These are phyloP conservation scores for Simplicillium aogashimaense DNA, from an alignment of 2,329 filamentous ascomycete genomes.

Conservation along the genomic window DNA sequence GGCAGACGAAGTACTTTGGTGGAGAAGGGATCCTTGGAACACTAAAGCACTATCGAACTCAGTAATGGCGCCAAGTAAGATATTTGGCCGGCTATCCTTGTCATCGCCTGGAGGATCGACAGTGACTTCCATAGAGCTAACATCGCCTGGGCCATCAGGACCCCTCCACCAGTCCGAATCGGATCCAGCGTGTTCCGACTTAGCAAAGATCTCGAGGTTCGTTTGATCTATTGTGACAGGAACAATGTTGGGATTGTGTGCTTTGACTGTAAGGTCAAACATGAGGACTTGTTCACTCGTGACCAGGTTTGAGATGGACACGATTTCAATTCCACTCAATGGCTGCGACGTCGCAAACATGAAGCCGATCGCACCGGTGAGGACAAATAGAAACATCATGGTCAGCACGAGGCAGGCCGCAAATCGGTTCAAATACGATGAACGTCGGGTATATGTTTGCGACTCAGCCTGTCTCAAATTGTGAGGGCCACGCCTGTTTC, in stretches of 20 bases:
- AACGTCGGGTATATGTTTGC: conserved; percentile 53
- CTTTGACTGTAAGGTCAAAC: conserved; percentile 80
- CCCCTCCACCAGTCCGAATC: conserved; percentile 50
- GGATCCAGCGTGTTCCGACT: conserved; percentile 77
- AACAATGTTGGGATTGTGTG: conserved; percentile 88
- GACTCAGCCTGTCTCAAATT: conserved; percentile 65
- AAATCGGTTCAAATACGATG: conserved; percentile 59
- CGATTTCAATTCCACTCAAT: conserved; percentile 66
- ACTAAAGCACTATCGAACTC: conserved; percentile 79
- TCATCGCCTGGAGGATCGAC: conserved; percentile 34
- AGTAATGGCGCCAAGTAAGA: conserved; percentile 83
- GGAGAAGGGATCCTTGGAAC: conserved; percentile 85
- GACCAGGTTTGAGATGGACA: conserved; percentile 78
- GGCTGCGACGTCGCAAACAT: conserved; percentile 88
- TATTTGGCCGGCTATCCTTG: conserved; percentile 53
- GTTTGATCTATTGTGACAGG: conserved; percentile 77
- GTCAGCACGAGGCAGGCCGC: conserved; percentile 83
- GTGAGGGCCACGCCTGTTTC: conserved; percentile 42
- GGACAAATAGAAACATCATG: conserved; percentile 68
- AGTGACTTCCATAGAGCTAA: conserved; percentile 20
- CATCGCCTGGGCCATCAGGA: conserved; percentile 15
- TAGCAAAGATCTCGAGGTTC: conserved; percentile 89
- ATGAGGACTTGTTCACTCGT: conserved; percentile 93
- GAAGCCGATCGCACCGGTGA: conserved; percentile 79
- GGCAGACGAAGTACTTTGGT: conserved; percentile 60